phyloP scores from a whole-genome alignment of 2,329 filamentous ascomycete species.

The Phyllosticta paracitricarpa region DNA sequence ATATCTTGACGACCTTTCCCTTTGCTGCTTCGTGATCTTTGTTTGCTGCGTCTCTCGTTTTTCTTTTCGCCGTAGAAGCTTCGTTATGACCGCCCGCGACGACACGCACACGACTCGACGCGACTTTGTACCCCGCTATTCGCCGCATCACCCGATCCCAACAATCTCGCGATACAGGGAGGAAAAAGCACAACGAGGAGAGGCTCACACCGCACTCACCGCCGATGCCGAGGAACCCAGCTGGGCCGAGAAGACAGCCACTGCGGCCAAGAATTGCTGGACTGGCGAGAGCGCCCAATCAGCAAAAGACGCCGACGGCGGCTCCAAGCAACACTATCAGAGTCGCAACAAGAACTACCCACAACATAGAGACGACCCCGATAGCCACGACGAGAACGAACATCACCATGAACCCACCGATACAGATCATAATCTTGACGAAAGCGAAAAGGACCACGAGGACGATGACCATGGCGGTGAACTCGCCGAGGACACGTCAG shows the following conservation, averaged over 20 bases:
- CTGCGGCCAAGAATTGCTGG: conserved; percentile 25
- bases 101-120: conserved; percentile 29
- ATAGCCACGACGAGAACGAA: conserved; percentile 8
- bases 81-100: conserved; percentile 33
- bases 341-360: conserved; percentile 27
- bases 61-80: background rate
- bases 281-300: conserved; percentile 16
- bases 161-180: conserved; percentile 38
- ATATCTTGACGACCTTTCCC: background rate
- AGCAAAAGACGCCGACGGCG: conserved; percentile 15
- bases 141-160: conserved; percentile 34
- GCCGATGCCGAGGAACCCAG: conserved; percentile 21
- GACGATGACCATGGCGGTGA: conserved; percentile 10
- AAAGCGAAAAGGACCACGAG: conserved; percentile 14
- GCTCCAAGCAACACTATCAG: conserved; percentile 23
- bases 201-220: conserved; percentile 18
- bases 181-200: conserved; percentile 34
- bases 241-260: conserved; percentile 26
- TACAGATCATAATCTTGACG: conserved; percentile 11
- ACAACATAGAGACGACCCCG: conserved; percentile 14
- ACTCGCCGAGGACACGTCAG: conserved; percentile 35
- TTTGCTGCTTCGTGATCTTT: background rate
- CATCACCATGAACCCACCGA: conserved; percentile 23
- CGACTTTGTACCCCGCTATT: conserved; percentile 34
- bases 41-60: background rate